Evolutionary conservation across 371 early-diverging fungal species (phyloP), one percentile per base, ranked within the genome.

Genomic region (Furculomyces boomerangus): DNA sequence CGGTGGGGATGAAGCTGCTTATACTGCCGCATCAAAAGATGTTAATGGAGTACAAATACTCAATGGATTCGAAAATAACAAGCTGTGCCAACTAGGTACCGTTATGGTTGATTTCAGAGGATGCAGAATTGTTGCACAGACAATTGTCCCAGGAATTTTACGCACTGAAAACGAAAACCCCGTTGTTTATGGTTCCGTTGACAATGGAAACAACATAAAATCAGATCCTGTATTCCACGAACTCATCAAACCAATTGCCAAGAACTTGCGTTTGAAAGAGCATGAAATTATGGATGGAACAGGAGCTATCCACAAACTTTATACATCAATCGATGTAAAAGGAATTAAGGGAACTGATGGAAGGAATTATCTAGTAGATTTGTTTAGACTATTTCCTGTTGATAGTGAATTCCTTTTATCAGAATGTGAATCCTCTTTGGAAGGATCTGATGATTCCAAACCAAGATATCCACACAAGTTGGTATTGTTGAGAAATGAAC

Each of bases 101-200:
- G 86, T 84, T 20, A 77, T 93, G 35, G 80, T 93, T 24, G 95
- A 95, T 56, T 93, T 88, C 70, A 83, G 81, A 64, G 95, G 95
- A 32, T 70, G 74, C 16, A 84, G 95, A 52, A 73, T 92, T 26
- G 82, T 93, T 27, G 92, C 89, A 3, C 95, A 95, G 71, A 83
- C 84, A 40, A 84, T 95, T 50, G 88, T 93, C 16, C 93, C 95
- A 29, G 92, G 90, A 50, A 74, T 80, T 47, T 63, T 80, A 57
- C 54, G 62, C 28, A 80, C 80, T 52, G 81, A 84, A 59, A 84
- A 86, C 45, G 84, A 83, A 35, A 78, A 80, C 1, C 74, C 85
- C 13, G 84, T 93, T 58, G 72, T 83, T 30, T 91, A 93, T 59
- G 95, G 95, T 3, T 86, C 86, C 22, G 83, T 88, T 26, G 95